Base-by-base conservation (phyloP, 768 basidiomycete genomes). In the Russula griseocarnosa region DNA sequence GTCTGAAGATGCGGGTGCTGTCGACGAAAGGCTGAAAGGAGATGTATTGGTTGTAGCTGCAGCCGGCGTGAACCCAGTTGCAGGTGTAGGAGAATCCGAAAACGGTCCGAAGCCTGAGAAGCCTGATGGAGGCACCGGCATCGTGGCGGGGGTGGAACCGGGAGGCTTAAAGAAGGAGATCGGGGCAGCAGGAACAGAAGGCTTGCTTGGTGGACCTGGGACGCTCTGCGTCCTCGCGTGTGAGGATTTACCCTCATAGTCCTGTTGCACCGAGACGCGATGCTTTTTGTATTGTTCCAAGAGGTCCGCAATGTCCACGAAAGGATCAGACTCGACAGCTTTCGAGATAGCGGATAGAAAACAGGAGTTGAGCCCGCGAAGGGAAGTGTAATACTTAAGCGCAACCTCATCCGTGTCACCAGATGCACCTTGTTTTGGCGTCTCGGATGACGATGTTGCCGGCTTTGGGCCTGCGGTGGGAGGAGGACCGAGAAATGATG, bases 291-390 rank as follows among this genome's bases (percentile, higher is more conserved):
- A 92, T 49, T 78, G 79, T 63, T 84, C 82, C 10, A 87, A 67
- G 6, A 86, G 62, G 34, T 75, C 72, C n/a, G 80, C 74, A 13
- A 89, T 71, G 65, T 92, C 86, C n/a, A 75, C 71, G 71, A 90
- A 91, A 2, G 89, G 86, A 73, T 92, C 88, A 18, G 80, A 76
- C 55, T 87, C 82, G 24, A 88, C 76, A 24, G 83, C 81, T 63
- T 81, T 80, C 34, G 81, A 77, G 59, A 89, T 72, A 16, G 82
- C 79, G n/a, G 80, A 76, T 26, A 87, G 71, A 64, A 91, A 77
- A 3, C 87, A 88, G 38, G 81, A 74, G 69, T 92, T 92, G 47
- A 92, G 79, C 16, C 88, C 89, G 40, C 90, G 85, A n/a, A 92
- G 79, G 28, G 84, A 82, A 46, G 76, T 82, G 75, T 84, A 90